Percentiles rank a stretch among this genome's conserved stretches.
Evolutionary conservation across 345 rosid species (phyloP).

Genomic region (Carallia brachiata): DNA sequence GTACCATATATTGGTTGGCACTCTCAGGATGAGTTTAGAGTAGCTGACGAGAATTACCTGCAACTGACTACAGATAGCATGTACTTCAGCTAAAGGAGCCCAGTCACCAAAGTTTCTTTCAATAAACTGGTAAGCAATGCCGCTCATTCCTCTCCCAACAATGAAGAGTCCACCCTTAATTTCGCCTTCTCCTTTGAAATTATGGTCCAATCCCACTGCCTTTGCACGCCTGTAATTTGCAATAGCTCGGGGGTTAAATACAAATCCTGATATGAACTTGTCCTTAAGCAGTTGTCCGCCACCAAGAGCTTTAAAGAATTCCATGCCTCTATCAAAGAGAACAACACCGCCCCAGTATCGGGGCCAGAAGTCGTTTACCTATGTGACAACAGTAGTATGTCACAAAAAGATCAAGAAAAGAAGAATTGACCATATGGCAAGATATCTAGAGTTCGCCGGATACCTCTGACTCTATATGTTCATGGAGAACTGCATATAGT

Average conservation of each 20-base stretch:
- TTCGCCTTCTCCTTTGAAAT: conserved; percentile 62
- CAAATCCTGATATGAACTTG: conserved; percentile 58
- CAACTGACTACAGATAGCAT: conserved; percentile 46
- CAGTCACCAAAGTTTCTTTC: conserved; percentile 74
- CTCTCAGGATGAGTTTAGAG: background rate
- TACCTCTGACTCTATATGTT: conserved; percentile 65
- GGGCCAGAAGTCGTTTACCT: conserved; percentile 72
- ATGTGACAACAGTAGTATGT: conserved; percentile 10
- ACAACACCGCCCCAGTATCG: conserved; percentile 66
- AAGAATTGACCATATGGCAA: conserved; percentile 7
- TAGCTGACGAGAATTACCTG: conserved; percentile 38
- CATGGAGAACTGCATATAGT: conserved; percentile 60
- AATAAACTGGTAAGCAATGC: conserved; percentile 60
- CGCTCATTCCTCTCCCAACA: conserved; percentile 48
- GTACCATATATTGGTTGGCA: background rate
- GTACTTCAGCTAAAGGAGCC: conserved; percentile 59
- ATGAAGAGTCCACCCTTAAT: conserved; percentile 64
- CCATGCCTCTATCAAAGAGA: conserved; percentile 45
- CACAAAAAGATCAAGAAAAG: background rate
- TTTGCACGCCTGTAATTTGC: conserved; percentile 66
- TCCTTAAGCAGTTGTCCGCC: conserved; percentile 61
- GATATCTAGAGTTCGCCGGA: conserved; percentile 2
- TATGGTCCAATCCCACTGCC: conserved; percentile 44
- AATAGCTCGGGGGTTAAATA: conserved; percentile 60
- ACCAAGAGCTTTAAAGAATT: conserved; percentile 64